phyloP scores from a whole-genome alignment of 495 filamentous ascomycete genomes.

The Tricharina praecox region DNA sequence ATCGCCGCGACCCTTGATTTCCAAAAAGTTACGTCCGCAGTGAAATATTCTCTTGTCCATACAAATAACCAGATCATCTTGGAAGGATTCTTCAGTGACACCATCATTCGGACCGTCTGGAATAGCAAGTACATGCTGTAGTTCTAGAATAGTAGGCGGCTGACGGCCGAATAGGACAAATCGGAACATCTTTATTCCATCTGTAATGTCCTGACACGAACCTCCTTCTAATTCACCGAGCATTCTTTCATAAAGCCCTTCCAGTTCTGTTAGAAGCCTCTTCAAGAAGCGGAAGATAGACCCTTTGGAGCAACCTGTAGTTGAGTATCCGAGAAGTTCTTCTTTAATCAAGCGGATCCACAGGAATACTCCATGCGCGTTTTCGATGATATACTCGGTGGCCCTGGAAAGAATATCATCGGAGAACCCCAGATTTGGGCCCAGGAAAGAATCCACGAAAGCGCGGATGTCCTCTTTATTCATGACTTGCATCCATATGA shows the following conservation, averaged over 20 bases:
- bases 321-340: background rate
- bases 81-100: background rate
- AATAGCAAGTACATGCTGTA: background rate
- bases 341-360: slow-evolving; percentile 1
- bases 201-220: background rate
- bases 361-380: slow-evolving; percentile 2
- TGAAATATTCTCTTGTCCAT: background rate
- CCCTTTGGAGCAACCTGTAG: background rate
- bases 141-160: background rate
- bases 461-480: background rate
- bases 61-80: background rate
- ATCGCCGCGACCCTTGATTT: background rate
- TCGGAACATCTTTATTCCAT: background rate
- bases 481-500: background rate
- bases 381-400: background rate
- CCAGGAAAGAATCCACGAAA: background rate
- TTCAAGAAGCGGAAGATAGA: background rate
- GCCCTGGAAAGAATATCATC: background rate
- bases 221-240: background rate
- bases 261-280: slow-evolving; percentile 2
- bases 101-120: background rate
- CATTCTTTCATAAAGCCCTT: background rate
- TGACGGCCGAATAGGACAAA: background rate
- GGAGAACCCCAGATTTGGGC: background rate
- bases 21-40: slow-evolving; percentile 2